Conservation (phyloP, 1,139 yeast species). For the Nakaseomyces glabratus region DNA sequence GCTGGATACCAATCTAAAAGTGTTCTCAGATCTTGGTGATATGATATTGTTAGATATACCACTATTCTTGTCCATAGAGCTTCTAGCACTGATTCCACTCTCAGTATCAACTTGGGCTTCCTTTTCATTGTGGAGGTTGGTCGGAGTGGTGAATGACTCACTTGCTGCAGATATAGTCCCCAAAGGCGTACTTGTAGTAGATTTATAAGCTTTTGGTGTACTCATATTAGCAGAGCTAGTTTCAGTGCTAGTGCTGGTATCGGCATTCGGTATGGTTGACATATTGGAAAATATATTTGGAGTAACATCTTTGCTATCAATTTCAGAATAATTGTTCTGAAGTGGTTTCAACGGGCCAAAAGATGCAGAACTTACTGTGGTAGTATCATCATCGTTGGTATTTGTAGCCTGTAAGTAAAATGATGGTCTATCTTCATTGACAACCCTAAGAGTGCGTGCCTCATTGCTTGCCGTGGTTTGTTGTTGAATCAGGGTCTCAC, state of each 20-base stretch:
- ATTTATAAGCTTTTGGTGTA: background rate
- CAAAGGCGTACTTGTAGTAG: background rate
- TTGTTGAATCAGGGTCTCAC: background rate
- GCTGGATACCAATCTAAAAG: slow-evolving; percentile 27
- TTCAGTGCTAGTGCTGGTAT: background rate
- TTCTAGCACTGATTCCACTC: slow-evolving; percentile 3
- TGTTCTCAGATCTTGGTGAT: slow-evolving; percentile 18
- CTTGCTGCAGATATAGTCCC: background rate
- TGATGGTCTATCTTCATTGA: slow-evolving; percentile 26
- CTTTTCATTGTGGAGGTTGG: background rate
- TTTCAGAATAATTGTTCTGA: background rate
- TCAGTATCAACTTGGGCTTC: background rate
- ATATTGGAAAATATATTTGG: background rate
- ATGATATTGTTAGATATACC: background rate
- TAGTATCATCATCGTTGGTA: slow-evolving; percentile 13
- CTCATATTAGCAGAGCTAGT: background rate
- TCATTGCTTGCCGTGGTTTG: background rate
- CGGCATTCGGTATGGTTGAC: background rate
- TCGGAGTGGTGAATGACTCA: slow-evolving; percentile 3
- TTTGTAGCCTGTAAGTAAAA: slow-evolving; percentile 21
- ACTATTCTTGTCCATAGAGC: slow-evolving; percentile 2
- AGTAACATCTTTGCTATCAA: background rate
- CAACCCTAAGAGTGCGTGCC: slow-evolving; percentile 22
- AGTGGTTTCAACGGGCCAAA: background rate
- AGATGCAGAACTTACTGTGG: slow-evolving; percentile 6